Conservation (phyloP, 2,329 filamentous ascomycete species). For the Fusarium verticillioides region DNA sequence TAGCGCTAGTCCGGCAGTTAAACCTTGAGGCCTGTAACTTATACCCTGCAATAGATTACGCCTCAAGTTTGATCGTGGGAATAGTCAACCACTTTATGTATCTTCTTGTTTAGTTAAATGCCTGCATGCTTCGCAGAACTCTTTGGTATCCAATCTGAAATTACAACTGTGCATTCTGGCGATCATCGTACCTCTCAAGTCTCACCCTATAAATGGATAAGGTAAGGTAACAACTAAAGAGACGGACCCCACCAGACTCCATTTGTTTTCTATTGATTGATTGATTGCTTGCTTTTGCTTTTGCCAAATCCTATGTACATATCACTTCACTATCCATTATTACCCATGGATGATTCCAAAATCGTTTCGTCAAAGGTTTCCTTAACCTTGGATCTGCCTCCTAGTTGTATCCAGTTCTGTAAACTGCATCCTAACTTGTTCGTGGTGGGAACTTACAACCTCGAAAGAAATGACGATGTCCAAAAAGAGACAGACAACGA, state of each 20-base stretch:
- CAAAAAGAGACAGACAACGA: constrained; percentile 39
- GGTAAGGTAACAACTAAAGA: neutral
- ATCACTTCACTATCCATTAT: neutral
- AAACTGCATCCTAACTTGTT: constrained; percentile 71
- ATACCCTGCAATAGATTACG: neutral
- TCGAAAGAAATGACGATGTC: constrained; percentile 63
- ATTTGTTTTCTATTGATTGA: constrained; percentile 10
- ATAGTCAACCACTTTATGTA: neutral
- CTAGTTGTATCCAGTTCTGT: constrained; percentile 82
- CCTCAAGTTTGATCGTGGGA: neutral
- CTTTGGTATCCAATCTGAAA: neutral
- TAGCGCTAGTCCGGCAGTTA: constrained; percentile 30
- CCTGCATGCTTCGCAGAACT: neutral
- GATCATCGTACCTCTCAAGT: neutral
- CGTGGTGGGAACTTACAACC: constrained; percentile 85
- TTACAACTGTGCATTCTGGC: neutral
- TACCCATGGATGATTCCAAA: constrained; percentile 38
- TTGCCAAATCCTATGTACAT: constrained; percentile 10
- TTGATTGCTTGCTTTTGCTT: neutral
- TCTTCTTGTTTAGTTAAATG: neutral
- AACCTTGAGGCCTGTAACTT: constrained; percentile 3
- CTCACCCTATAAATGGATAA: neutral
- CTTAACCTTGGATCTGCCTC: constrained; percentile 71
- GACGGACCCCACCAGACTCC: constrained; percentile 32
- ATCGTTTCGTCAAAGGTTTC: constrained; percentile 58